Base-by-base conservation (phyloP, 805 yeast species). In the Candida gorgasii region DNA sequence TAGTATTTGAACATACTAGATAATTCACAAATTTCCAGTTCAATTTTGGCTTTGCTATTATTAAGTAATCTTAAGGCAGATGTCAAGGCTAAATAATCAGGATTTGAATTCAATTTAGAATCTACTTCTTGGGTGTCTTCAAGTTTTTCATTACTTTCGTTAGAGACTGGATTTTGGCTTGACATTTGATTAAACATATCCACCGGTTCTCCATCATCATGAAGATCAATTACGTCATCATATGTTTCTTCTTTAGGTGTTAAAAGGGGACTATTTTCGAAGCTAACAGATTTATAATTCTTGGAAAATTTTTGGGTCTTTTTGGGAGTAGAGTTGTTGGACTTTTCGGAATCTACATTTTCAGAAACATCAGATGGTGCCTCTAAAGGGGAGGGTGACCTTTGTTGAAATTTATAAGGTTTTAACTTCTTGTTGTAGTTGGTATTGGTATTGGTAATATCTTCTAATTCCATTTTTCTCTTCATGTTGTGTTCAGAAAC, bases 211-310 rank as follows among this genome's bases (percentile, higher is more conserved):
- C 18, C 26, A 14, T 35, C 40, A 23, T 41, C 28, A 20, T 40
- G 16, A 12, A 40, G 15, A 12, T 27, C 39, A 17, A 42, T 39
- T 38, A 31, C 12, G 44, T 59, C 58, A 20, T 62, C 67, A 40
- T 66, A 64, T 36, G 65, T 67, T 27, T 68, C 75, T 18, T 69
- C 70, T 44, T 67, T 68, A 4, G 75, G 75, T 2, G 75, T 69
- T 39, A 69, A 55, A 24, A 69, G 57, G 5, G 72, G 73, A 29
- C 39, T 38, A 20, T 44, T 36, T 27, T 40, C 49, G 35, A 49
- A 49, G n/a, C 42, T 40, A 4, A 49, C 52, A 3, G 47, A 29
- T 29, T 48, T 48, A 6, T 43, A 23, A 13, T 38, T 29, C 12
- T 26, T 34, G 2, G 23, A 4, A 15, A 12, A 20, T 34, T 20